A percentile compares a stretch with the other conserved stretches of the same genome.
Conservation (phyloP, 2,329 filamentous ascomycete genomes). For the Penicillium carneum region DNA sequence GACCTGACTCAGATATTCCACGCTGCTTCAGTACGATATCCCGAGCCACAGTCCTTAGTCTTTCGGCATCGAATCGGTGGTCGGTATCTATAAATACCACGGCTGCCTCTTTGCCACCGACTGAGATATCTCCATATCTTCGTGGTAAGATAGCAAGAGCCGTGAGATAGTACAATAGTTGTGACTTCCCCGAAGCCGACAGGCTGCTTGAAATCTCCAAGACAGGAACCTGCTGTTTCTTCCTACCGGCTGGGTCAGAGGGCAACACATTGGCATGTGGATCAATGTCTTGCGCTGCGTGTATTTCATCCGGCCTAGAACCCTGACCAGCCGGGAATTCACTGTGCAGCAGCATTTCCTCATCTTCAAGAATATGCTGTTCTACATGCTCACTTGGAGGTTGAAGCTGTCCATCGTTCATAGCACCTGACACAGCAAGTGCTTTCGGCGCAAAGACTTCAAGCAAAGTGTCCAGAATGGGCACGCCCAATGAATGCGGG, state of each 20-base stretch:
- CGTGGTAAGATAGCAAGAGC: constrained; percentile 60
- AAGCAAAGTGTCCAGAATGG: constrained; percentile 56
- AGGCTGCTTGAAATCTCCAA: constrained; percentile 63
- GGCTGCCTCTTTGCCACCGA: constrained; percentile 58
- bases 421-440: constrained; percentile 17
- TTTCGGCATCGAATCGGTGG: constrained; percentile 59
- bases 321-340: constrained; percentile 11
- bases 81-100: constrained; percentile 66
- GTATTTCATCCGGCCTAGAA: neutral
- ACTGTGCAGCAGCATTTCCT: constrained; percentile 27
- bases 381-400: constrained; percentile 2
- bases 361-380: constrained; percentile 17
- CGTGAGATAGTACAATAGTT: constrained; percentile 64
- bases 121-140: constrained; percentile 35
- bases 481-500: constrained; percentile 52
- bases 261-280: constrained; percentile 17
- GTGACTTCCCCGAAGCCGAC: constrained; percentile 64
- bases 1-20: constrained; percentile 16
- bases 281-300: neutral
- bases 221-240: constrained; percentile 43
- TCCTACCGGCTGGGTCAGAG: constrained; percentile 15
- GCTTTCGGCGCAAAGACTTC: constrained; percentile 44
- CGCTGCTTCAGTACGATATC: constrained; percentile 36
- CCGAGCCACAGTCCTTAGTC: constrained; percentile 50
- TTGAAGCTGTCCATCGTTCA: constrained; percentile 10